Evolutionary conservation across 768 basidiomycete genomes (phyloP), one percentile per base, ranked within the genome.

Genomic region (Cyclocybe aegerita): DNA sequence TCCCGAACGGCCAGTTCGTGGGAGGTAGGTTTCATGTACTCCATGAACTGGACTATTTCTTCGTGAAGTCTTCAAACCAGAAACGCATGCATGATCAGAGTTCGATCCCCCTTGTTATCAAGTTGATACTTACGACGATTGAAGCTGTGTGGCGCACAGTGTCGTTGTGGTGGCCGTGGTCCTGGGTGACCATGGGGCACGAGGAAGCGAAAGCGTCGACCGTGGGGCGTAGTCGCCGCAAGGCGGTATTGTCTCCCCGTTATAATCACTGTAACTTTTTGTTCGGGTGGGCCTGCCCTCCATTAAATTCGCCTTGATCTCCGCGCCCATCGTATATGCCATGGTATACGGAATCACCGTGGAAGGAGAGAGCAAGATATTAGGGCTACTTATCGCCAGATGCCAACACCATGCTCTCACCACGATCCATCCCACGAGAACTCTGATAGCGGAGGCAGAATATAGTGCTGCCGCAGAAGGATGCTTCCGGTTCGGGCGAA

Each of bases 1-100:
- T 49, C 34, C 3, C 64, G 59, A 10, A 49, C 16, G 2, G 30
- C 42, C 10, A 54, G 35, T 37, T 65, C 64, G 12, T 47, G 41
- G 10, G 50, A 8, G 7, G 58, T 62, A 8, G 60, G 62, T n/a
- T 47, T 46, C 52, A 65, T 61, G 42, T 62, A 65, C 2, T 52
- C 39, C 51, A 60, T 53, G 46, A 64, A 61, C 15, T 44, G 29
- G 10, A 48, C 36, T 16, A 64, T 64, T 31, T 62, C 62, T 17
- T 59, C 48, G 39, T 63, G 59, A 3, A 61, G 37, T 17, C 57
- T 58, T 39, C 12, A 29, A 29, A 15, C 23, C 12, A 41, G n/a
- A 15, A 41, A 41, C 14, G 10, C 36, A 15, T n/a, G 11, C 32
- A 32, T 35, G 17, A 44, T 50, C 35, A 30, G 37, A 7, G 1